Evolutionary conservation across 108 stramenopile species (phyloP), one percentile per base, ranked within the genome.

Genomic region (Aurantiochytrium sp.): DNA sequence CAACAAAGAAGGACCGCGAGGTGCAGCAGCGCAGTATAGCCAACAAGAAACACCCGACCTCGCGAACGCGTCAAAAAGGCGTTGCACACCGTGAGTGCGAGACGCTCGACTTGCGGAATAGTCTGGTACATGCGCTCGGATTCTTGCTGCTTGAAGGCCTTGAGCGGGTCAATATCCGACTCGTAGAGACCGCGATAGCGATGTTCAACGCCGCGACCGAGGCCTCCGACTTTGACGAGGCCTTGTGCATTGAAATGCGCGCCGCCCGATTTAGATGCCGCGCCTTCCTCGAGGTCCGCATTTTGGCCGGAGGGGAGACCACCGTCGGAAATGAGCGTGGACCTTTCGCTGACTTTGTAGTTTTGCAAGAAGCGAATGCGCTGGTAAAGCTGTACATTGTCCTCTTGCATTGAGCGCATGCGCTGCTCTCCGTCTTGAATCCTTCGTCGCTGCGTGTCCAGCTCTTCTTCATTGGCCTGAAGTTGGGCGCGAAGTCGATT

Each of bases 321-420:
- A 4, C 76, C 76, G 6, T 83, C 76, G 14, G 76, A 83, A 53
- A 83, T 83, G 49, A 83, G 51, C 25, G 76, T 83, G n/a, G 49
- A 53, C 49, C 76, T 21, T 2, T 83, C 76, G 51, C 76, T 83
- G n/a, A 53, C 76, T 35, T 83, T 83, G 76, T 83, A 83, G 51
- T 83, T 83, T 83, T 83, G 76, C 76, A 83, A 83, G 51, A 83
- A 83, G 76, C 76, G 76, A 83, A 83, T 83, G 51, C 76, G 76
- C 51, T 83, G 76, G 28, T 83, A 83, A 10, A 83, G 23, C 51
- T 83, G 76, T 12, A 83, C 76, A 28, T 83, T 83, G 76, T 83
- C 76, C 28, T 83, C 76, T 53, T 83, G 49, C 49, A 83, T 12
- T 14, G 76, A 83, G 23, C 28, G 19, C 49, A 83, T 47, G 45